Evolutionary conservation across 1,284 basidiomycete genomes (phyloP).

Genomic region (Leccinum subfulvum): DNA sequence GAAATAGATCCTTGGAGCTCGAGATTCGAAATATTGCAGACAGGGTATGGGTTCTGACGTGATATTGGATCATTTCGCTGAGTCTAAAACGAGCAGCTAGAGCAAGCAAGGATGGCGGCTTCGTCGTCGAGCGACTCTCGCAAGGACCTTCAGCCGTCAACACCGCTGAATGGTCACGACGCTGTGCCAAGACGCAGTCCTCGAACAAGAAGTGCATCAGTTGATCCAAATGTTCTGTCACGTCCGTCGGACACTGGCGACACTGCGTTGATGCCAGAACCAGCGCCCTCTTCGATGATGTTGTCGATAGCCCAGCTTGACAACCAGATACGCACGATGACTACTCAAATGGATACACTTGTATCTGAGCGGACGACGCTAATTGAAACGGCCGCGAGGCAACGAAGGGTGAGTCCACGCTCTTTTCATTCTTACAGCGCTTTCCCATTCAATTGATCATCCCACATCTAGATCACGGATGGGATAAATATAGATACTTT

Average conservation of each 20-base stretch:
- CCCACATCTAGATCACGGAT: conserved; percentile 16
- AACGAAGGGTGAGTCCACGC: conserved; percentile 24
- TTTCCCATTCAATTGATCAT: not conserved
- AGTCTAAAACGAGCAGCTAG: conserved; percentile 21
- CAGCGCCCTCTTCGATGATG: conserved; percentile 8
- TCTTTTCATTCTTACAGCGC: not conserved
- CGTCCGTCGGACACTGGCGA: not conserved
- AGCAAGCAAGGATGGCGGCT: conserved; percentile 15
- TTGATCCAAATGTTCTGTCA: conserved; percentile 20
- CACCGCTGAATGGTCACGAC: not conserved
- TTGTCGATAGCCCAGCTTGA: conserved; percentile 31
- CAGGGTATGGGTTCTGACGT: conserved; percentile 32
- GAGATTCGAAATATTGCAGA: conserved; percentile 44
- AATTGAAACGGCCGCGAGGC: conserved; percentile 24
- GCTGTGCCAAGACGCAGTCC: conserved; percentile 1
- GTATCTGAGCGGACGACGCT: conserved; percentile 37
- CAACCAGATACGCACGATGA: conserved; percentile 37
- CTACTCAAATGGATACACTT: conserved; percentile 37
- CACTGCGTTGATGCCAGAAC: not conserved
- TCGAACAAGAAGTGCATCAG: conserved; percentile 26
- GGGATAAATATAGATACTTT: conserved; percentile 20
- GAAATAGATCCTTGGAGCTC: conserved; percentile 45
- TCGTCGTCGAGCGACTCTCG: conserved; percentile 1
- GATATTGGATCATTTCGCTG: not conserved
- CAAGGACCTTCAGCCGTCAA: not conserved